Conservation (phyloP, 2,329 filamentous ascomycete species). For the Cyphellophora europaea region DNA sequence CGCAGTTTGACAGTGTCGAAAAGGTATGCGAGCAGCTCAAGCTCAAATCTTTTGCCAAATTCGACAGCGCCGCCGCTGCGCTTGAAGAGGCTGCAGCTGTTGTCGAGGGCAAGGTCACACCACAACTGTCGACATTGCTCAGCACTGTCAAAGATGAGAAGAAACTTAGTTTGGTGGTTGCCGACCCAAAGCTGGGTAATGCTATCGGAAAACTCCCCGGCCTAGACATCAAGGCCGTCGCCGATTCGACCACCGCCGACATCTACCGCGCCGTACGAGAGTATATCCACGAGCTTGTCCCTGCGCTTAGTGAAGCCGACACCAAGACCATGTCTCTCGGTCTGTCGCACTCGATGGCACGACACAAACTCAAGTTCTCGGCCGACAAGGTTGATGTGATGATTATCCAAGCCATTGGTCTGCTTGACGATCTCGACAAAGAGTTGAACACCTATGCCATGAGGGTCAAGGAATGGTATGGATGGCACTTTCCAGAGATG, state of each 20-base stretch:
- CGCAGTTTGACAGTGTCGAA: slow-evolving; percentile 69
- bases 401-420: slow-evolving; percentile 94
- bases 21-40: slow-evolving; percentile 80
- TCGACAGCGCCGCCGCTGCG: slow-evolving; percentile 83
- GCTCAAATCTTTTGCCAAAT: slow-evolving; percentile 95
- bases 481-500: slow-evolving; percentile 99
- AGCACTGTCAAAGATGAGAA: slow-evolving; percentile 93
- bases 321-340: slow-evolving; percentile 91
- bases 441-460: slow-evolving; percentile 98
- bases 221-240: slow-evolving; percentile 74
- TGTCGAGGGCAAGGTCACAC: slow-evolving; percentile 89
- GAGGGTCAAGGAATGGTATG: slow-evolving; percentile 99
- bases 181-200: slow-evolving; percentile 83
- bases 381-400: slow-evolving; percentile 98
- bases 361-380: slow-evolving; percentile 97
- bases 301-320: slow-evolving; percentile 73
- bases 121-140: slow-evolving; percentile 71
- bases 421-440: slow-evolving; percentile 95
- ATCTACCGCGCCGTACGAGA: slow-evolving; percentile 91
- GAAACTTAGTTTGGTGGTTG: slow-evolving; percentile 88
- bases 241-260: slow-evolving; percentile 73
- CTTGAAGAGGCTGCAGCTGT: slow-evolving; percentile 83
- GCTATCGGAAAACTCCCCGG: slow-evolving; percentile 87
- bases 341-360: slow-evolving; percentile 91
- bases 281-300: slow-evolving; percentile 81